phyloP scores from a whole-genome alignment of 257 asterid genomes.

The Mitragyna speciosa region DNA sequence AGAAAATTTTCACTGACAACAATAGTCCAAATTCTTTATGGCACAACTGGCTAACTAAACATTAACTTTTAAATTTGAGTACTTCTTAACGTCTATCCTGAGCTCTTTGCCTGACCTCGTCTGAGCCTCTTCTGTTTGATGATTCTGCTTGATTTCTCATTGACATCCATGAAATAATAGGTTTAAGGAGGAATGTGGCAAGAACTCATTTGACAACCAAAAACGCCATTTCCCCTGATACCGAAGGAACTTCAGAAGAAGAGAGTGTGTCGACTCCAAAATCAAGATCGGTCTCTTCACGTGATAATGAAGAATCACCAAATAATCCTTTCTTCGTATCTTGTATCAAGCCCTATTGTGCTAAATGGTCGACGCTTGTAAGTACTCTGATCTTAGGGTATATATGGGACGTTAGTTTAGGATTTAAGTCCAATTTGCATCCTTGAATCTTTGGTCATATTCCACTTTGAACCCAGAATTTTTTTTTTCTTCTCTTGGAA shows the following conservation, averaged over 20 bases:
- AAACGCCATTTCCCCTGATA: not conserved
- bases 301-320: not conserved
- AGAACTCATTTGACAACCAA: not conserved
- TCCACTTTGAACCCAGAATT: too few relatives aligned
- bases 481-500: too few relatives aligned
- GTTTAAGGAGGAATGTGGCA: not conserved
- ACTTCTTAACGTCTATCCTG: too few relatives aligned
- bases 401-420: not conserved
- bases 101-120: too few relatives aligned
- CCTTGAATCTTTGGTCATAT: too few relatives aligned
- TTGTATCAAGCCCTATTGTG: not conserved
- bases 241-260: not conserved
- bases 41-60: not conserved
- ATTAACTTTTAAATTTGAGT: too few relatives aligned
- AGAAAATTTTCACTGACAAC: too few relatives aligned
- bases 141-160: slow-evolving; percentile 5
- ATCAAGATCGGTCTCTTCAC: not conserved
- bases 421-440: too few relatives aligned
- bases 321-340: not conserved
- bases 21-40: not conserved
- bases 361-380: not conserved
- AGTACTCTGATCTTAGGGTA: too few relatives aligned
- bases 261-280: not conserved
- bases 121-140: too few relatives aligned
- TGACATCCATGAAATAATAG: not conserved